phyloP scores from a whole-genome alignment of 371 early-diverging fungal genomes.

The Apophysomyces ossiformis region DNA sequence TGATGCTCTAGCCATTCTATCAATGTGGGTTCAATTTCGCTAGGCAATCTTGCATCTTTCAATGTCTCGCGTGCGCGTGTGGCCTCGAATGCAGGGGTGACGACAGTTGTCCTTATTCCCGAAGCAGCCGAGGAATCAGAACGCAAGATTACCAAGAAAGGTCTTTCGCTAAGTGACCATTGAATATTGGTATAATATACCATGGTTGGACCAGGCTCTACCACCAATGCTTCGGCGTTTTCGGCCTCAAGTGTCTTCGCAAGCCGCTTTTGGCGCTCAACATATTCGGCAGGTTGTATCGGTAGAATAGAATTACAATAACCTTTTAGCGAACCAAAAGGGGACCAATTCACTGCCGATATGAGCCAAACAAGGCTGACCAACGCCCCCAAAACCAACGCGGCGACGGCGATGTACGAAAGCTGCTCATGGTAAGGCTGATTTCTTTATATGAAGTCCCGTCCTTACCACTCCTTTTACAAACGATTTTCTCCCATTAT shows the following conservation, averaged over 20 bases:
- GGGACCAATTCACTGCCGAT: background rate
- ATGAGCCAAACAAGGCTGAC: background rate
- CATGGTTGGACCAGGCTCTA: constrained; percentile 61
- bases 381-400: background rate
- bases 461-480: background rate
- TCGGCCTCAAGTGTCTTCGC: constrained; percentile 39
- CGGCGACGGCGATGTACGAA: background rate
- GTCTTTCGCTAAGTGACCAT: constrained; percentile 59
- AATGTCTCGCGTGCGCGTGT: constrained; percentile 47
- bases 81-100: constrained; percentile 62
- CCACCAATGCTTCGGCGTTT: constrained; percentile 47
- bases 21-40: constrained; percentile 21
- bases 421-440: constrained; percentile 5
- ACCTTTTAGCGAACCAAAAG: constrained; percentile 36
- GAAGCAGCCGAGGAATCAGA: constrained; percentile 28
- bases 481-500: too few relatives aligned
- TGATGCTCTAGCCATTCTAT: constrained; percentile 55
- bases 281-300: constrained; percentile 51
- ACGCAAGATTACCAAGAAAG: constrained; percentile 53
- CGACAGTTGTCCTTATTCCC: constrained; percentile 45
- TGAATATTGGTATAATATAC: constrained; percentile 55
- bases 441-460: background rate
- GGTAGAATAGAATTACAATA: constrained; percentile 45
- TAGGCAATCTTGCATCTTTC: constrained; percentile 34
- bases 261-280: constrained; percentile 47